Percentiles rank a stretch among this genome's conserved stretches.
Evolutionary conservation across 495 filamentous ascomycete species (phyloP).

Genomic region (Immersiella caudata): DNA sequence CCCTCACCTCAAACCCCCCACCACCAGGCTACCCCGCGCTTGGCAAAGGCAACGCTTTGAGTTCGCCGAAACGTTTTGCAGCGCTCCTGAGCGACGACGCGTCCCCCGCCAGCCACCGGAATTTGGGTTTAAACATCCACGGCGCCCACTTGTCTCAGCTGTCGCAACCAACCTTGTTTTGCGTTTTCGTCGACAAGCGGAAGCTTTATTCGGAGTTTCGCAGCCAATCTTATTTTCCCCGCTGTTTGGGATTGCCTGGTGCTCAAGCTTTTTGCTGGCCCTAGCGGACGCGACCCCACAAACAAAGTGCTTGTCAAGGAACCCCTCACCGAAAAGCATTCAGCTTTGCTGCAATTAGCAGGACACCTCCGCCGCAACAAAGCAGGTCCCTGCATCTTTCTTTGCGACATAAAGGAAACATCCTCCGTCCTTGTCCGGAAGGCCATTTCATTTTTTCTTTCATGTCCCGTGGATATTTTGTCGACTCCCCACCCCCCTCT

Average conservation of each 20-base stretch:
- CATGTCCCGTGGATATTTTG: conserved; percentile 14
- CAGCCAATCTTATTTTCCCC: not conserved
- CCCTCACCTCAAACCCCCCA: conserved; percentile 4
- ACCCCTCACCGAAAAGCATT: conserved; percentile 19
- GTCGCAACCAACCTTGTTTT: conserved; percentile 1
- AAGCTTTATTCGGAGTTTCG: not conserved
- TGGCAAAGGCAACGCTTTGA: conserved; percentile 17
- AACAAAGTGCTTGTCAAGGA: conserved; percentile 18
- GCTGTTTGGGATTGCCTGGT: not conserved
- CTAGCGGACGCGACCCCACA: not conserved
- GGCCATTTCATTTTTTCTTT: conserved; percentile 1
- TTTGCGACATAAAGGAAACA: conserved; percentile 7
- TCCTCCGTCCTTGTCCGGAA: not conserved
- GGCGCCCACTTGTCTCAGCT: conserved; percentile 15
- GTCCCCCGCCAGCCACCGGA: conserved; percentile 17
- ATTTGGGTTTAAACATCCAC: conserved; percentile 20
- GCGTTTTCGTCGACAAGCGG: not conserved
- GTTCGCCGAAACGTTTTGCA: conserved; percentile 20
- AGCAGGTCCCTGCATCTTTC: not conserved
- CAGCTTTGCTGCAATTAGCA: conserved; percentile 3
- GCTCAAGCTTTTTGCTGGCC: conserved; percentile 7
- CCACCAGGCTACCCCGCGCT: conserved; percentile 20
- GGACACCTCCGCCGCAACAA: conserved; percentile 13
- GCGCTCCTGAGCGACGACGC: conserved; percentile 12
- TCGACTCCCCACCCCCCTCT: not conserved